Base-by-base conservation (phyloP, 2,329 filamentous ascomycete species). In the Trichoderma sp. region DNA sequence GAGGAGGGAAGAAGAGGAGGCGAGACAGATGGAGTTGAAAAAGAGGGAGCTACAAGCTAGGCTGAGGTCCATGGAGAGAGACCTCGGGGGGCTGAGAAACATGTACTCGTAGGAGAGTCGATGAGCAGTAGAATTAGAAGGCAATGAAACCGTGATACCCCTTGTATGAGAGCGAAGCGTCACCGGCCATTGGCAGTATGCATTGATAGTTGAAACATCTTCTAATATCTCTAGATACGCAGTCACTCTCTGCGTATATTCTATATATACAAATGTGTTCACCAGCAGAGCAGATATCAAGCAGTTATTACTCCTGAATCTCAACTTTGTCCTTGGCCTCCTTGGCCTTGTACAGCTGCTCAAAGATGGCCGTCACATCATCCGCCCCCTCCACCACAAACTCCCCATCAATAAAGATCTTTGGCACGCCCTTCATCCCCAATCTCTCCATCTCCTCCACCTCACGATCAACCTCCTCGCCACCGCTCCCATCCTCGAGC, bases 311-410 rank as follows among this genome's bases (percentile, higher is more conserved):
- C 22, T 1, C 54, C 15, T 64, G 19, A 27, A 37, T 25, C 27
- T 13, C 37, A 2, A 2, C 58, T n/a, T 66, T 67, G 50, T 76
- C 73, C 75, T 79, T 80, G 17, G 77, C 83, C 73, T 83, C 73
- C 75, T 79, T 80, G 17, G 77, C 83, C 73, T 83, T 81, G 70
- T 87, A 81, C 76, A 94, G 91, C 57, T 89, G 79, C 72, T 87
- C 82, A 70, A 92, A 77, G 74, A 94, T 94, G 2, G 84, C 84
- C 54, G 83, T 81, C 2, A 89, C 84, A 68, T 93, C 90, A 79
- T 93, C 89, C 1, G 91, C 92, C 1, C 92, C 92, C 32, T 88
- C 84, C 34, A 94, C 77, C 71, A 89, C 85, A 77, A 88, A 90
- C 71, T 81, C 82, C 2, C 83, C 89, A 73, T 94, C 90, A 70